Conservation (phyloP, 495 filamentous ascomycete genomes). For the Penicillium turbatum region DNA sequence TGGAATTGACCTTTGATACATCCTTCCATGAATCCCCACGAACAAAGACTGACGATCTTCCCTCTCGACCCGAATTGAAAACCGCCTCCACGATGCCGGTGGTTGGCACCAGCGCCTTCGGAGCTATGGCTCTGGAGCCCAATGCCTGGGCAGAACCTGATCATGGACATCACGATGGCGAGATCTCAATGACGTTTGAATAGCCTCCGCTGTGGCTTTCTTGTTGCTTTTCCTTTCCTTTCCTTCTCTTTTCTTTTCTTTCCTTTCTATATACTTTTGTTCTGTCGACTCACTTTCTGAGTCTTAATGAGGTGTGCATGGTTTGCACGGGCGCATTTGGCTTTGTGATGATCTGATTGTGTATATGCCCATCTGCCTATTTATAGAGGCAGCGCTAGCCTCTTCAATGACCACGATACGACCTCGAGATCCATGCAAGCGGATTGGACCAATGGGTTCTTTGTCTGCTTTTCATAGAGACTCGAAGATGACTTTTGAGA, state of each 20-base stretch:
- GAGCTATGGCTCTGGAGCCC: slow-evolving; percentile 48
- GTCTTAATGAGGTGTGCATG: slow-evolving; percentile 12
- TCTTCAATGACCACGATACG: neutral
- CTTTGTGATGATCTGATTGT: slow-evolving; percentile 9
- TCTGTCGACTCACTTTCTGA: neutral
- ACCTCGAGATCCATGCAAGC: neutral
- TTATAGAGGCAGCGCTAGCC: slow-evolving; percentile 5
- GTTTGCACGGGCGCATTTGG: slow-evolving; percentile 9
- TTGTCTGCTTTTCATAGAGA: neutral
- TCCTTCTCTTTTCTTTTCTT: slow-evolving; percentile 5
- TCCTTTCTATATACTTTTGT: slow-evolving; percentile 6
- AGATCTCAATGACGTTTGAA: slow-evolving; percentile 58
- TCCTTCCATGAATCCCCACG: slow-evolving; percentile 44
- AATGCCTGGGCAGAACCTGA: slow-evolving; percentile 86
- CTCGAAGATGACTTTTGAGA: neutral
- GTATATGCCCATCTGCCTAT: slow-evolving; percentile 8
- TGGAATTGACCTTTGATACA: slow-evolving; percentile 73
- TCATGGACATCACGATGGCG: slow-evolving; percentile 38
- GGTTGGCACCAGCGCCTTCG: slow-evolving; percentile 24
- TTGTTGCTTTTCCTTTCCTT: slow-evolving; percentile 4
- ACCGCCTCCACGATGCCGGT: slow-evolving; percentile 38
- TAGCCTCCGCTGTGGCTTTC: slow-evolving; percentile 26
- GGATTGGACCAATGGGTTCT: neutral
- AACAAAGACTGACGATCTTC: slow-evolving; percentile 14
- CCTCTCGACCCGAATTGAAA: slow-evolving; percentile 37